Evolutionary conservation across 345 rosid genomes (phyloP).

Genomic region (Citrus reticulata): DNA sequence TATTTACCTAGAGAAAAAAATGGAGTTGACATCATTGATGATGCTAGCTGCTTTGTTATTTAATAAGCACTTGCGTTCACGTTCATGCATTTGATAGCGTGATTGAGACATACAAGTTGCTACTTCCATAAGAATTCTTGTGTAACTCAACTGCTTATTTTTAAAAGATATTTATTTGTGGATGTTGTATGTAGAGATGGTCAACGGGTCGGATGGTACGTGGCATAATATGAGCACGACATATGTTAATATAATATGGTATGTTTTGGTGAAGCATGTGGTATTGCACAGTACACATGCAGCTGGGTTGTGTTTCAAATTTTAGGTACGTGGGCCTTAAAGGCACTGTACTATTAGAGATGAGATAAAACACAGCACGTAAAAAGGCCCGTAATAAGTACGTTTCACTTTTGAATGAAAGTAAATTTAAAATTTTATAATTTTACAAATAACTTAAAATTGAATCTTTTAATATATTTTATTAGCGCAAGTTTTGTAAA

Average conservation of each 20-base stretch:
- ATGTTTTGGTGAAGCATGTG: no score
- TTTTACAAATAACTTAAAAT: no score
- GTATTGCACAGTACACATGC: no score
- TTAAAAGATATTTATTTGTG: not conserved
- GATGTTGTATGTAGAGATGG: not conserved
- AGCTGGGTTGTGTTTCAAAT: accelerated
- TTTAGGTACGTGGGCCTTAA: accelerated
- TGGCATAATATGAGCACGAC: no score
- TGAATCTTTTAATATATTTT: no score
- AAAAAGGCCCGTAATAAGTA: accelerated
- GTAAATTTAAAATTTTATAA: no score
- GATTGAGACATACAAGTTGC: not conserved
- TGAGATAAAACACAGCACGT: accelerated
- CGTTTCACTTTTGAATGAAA: no score
- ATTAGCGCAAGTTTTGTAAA: no score
- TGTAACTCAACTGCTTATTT: not conserved
- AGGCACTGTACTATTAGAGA: accelerated
- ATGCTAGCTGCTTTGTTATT: not conserved
- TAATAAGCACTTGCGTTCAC: not conserved
- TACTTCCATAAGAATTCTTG: not conserved
- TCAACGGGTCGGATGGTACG: no score
- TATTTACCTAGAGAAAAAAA: no score
- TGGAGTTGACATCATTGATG: not conserved
- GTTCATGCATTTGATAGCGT: conserved; percentile 1
- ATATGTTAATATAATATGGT: no score